Evolutionary conservation across 805 yeast genomes (phyloP).

Genomic region (Metschnikowia bowlesiae): DNA sequence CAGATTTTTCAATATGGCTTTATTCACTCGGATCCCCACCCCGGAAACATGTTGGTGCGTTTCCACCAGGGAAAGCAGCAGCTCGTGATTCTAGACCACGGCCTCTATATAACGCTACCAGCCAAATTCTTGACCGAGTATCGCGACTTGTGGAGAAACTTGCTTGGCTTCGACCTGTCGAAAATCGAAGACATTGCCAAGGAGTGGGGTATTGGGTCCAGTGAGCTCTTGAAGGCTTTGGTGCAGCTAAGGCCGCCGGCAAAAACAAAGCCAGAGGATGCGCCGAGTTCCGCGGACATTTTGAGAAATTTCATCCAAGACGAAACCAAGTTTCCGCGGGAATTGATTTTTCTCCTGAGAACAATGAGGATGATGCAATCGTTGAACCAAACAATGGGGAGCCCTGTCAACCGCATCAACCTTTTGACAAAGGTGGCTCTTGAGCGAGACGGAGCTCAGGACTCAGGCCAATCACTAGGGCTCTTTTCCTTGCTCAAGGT

Average conservation of each 20-base stretch:
- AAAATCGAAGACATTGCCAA: slow-evolving; percentile 47
- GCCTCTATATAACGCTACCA: slow-evolving; percentile 56
- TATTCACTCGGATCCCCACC: slow-evolving; percentile 76
- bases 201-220: slow-evolving; percentile 67
- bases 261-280: slow-evolving; percentile 26
- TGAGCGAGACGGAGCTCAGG: background rate
- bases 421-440: slow-evolving; percentile 57
- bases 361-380: slow-evolving; percentile 74
- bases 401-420: slow-evolving; percentile 72
- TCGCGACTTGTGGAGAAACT: slow-evolving; percentile 56
- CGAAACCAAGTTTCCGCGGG: slow-evolving; percentile 61
- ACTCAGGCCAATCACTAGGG: background rate
- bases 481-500: slow-evolving; percentile 19
- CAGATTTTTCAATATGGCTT: slow-evolving; percentile 65
- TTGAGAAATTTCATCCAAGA: slow-evolving; percentile 57
- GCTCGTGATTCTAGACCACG: slow-evolving; percentile 70
- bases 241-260: slow-evolving; percentile 44
- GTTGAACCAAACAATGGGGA: slow-evolving; percentile 57
- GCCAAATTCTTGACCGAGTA: slow-evolving; percentile 53
- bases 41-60: slow-evolving; percentile 68
- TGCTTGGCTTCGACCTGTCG: slow-evolving; percentile 49
- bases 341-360: slow-evolving; percentile 60
- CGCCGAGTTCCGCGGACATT: slow-evolving; percentile 33
- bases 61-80: slow-evolving; percentile 41
- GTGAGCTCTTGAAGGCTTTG: slow-evolving; percentile 58